Evolutionary conservation across 495 filamentous ascomycete genomes (phyloP).

Genomic region (Aspergillus asperescens): DNA sequence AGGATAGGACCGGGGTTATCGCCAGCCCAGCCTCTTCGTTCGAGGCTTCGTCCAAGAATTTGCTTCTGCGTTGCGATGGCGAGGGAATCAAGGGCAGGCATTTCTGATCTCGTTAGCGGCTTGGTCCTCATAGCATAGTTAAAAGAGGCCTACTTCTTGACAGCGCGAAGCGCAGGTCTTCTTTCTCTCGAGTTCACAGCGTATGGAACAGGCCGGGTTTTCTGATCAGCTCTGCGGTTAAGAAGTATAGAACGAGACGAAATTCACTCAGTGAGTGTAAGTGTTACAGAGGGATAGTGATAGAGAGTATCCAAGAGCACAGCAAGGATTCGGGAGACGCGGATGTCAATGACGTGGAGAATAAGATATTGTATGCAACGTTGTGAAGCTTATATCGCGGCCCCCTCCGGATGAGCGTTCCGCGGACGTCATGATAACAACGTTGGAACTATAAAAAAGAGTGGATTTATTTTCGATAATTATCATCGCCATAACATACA

Average conservation of each 20-base stretch:
- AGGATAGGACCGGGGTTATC: constrained; percentile 48
- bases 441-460: no score
- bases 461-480: no score
- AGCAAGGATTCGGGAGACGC: constrained; percentile 10
- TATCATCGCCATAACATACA: neutral
- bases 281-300: constrained; percentile 10
- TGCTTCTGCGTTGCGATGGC: constrained; percentile 13
- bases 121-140: neutral
- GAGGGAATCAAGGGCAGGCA: constrained; percentile 36
- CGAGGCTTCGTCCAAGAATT: constrained; percentile 33
- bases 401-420: neutral
- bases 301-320: neutral
- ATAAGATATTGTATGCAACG: constrained; percentile 17
- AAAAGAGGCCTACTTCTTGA: neutral
- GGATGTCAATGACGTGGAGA: constrained; percentile 21
- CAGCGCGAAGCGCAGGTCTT: neutral
- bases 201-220: no score
- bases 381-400: constrained; percentile 12
- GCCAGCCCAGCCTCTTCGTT: constrained; percentile 46
- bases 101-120: constrained; percentile 17
- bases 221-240: neutral
- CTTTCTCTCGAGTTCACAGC: no score
- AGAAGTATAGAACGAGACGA: neutral
- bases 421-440: neutral
- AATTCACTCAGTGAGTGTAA: neutral